phyloP scores from a whole-genome alignment of 2,329 filamentous ascomycete species.

The Aschersonia sp. region DNA sequence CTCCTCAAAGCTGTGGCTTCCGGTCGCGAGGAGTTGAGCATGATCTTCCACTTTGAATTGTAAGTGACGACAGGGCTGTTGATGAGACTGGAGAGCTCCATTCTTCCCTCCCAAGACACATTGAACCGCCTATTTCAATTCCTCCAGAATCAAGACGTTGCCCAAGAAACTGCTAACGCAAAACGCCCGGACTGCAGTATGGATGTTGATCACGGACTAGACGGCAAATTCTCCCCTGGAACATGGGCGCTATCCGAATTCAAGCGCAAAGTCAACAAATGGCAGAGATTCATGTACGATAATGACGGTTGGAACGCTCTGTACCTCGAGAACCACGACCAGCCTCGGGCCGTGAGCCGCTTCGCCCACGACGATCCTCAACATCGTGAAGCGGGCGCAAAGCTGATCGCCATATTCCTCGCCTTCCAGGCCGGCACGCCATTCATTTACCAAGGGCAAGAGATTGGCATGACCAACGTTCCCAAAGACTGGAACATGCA shows the following conservation, averaged over 20 bases:
- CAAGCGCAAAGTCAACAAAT: slow-evolving; percentile 38
- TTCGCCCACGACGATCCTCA: slow-evolving; percentile 35
- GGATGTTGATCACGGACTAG: slow-evolving; percentile 30
- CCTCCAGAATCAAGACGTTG: too few relatives aligned
- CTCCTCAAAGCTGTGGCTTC: slow-evolving; percentile 35
- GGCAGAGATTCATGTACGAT: slow-evolving; percentile 45
- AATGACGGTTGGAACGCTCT: slow-evolving; percentile 50
- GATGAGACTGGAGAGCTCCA: background rate
- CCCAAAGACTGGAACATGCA: slow-evolving; percentile 45
- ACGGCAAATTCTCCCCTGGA: slow-evolving; percentile 26
- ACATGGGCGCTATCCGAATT: slow-evolving; percentile 34
- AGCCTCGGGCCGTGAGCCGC: slow-evolving; percentile 43
- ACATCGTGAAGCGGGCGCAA: slow-evolving; percentile 34
- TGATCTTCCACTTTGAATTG: slow-evolving; percentile 63
- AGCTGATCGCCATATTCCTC: slow-evolving; percentile 44
- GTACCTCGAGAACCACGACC: slow-evolving; percentile 54
- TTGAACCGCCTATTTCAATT: too few relatives aligned
- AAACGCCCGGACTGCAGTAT: slow-evolving; percentile 17
- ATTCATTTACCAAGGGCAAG: slow-evolving; percentile 58
- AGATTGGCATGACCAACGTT: slow-evolving; percentile 53
- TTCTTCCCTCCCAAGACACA: too few relatives aligned
- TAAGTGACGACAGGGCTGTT: slow-evolving; percentile 12
- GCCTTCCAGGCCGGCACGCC: slow-evolving; percentile 45
- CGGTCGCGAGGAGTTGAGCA: slow-evolving; percentile 46
- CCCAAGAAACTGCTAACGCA: too few relatives aligned